Base-by-base conservation (phyloP, 306 rosid species). In the Quercus mongolica region DNA sequence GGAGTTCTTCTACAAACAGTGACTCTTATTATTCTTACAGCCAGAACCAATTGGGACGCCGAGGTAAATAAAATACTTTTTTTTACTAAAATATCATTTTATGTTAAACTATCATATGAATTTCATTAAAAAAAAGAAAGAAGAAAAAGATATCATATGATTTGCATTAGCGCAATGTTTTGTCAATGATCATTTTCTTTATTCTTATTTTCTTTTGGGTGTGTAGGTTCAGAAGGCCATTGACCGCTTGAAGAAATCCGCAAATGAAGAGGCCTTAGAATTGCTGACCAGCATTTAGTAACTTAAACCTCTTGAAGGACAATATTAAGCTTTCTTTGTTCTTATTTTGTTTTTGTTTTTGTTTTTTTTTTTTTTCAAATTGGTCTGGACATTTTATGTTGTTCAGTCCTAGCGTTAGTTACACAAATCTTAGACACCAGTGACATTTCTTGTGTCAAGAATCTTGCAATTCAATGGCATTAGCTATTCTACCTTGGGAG, bases 1-100 rank as follows among this genome's bases (percentile, higher is more conserved):
- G 97, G 92, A 80, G 94, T 92, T 76, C 44, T 85, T 77, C n/a
- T 85, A 59, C 97, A 92, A 77, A 92, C 97, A 79, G 0, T 63
- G 5, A 77, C 89, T 69, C 91, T 88, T 14, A 82, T 90, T 46
- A 51, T 92, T 70, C 73, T 92, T 9, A 90, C 94, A 3, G 90
- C 86, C 5, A 86, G 91, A 76, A 88, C 97, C 59, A 81, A 92
- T 28, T 92, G 97, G 94, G 54, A 85, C 52, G 61, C 75, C 3
- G 92, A 92, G 94, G 96, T 91, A 71, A 71, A 11, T 49, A 26
- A 33, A 70, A 4, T 23, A 5, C 17, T 0, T 25, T 0, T 5
- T 1, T 44, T 14, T 77, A 5, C 1, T 31, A 20, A 33, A 59
- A 9, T 38, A 6, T 25, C 7, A 8, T 61, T 30, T 74, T 13